Evolutionary conservation across 306 rosid genomes (phyloP).

Genomic region (Ziziphus jujuba): DNA sequence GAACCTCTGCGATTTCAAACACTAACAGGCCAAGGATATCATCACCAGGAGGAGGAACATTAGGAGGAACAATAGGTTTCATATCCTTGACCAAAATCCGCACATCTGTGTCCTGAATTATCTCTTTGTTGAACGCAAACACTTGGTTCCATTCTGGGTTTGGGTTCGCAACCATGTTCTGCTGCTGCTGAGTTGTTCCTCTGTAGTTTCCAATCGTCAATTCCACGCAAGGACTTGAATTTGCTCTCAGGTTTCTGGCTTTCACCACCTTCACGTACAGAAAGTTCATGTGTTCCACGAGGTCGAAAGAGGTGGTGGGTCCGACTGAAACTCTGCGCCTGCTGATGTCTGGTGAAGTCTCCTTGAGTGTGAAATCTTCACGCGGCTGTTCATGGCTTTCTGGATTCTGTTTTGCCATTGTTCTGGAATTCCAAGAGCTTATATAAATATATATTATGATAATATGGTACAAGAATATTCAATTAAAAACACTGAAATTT

Average conservation of each 20-base stretch:
- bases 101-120: constrained; percentile 1
- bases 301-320: constrained; percentile 20
- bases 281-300: constrained; percentile 28
- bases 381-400: not conserved
- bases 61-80: too few species aligned
- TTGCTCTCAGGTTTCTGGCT: constrained; percentile 16
- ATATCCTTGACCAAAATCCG: constrained; percentile 16
- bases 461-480: too few species aligned
- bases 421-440: not conserved
- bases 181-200: not conserved
- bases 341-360: constrained; percentile 24
- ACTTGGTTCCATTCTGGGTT: constrained; percentile 24
- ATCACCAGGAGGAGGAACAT: not conserved
- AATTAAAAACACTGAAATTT: too few species aligned
- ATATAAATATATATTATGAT: too few species aligned
- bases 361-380: constrained; percentile 28
- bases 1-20: constrained; percentile 7
- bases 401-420: constrained; percentile 2
- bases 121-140: constrained; percentile 8
- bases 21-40: constrained; percentile 4
- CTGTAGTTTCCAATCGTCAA: constrained; percentile 17
- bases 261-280: constrained; percentile 25
- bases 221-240: constrained; percentile 12
- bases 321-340: not conserved
- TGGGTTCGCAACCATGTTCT: not conserved